phyloP scores from a whole-genome alignment of 2,329 filamentous ascomycete species.

The Pseudogymnoascus sp. region DNA sequence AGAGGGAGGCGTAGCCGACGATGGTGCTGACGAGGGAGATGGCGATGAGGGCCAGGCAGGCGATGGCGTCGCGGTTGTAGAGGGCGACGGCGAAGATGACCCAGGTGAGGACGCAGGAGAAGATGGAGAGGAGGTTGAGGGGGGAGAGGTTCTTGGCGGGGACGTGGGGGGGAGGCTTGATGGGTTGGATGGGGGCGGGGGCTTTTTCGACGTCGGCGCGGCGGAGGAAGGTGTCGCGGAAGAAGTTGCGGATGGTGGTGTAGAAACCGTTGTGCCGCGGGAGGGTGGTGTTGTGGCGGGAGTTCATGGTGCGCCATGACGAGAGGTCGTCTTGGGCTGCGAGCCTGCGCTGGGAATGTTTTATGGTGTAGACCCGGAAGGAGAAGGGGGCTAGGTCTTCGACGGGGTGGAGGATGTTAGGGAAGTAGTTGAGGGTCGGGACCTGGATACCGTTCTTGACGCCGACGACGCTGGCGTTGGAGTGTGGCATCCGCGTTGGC shows the following conservation, averaged over 20 bases:
- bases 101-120: slow-evolving; percentile 42
- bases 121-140: slow-evolving; percentile 43
- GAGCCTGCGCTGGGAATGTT: slow-evolving; percentile 28
- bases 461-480: slow-evolving; percentile 47
- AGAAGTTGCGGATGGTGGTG: neutral
- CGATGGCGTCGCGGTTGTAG: slow-evolving; percentile 40
- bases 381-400: slow-evolving; percentile 40
- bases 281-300: neutral
- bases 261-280: neutral
- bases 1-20: slow-evolving; percentile 49
- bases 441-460: slow-evolving; percentile 48
- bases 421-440: slow-evolving; percentile 52
- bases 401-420: slow-evolving; percentile 51
- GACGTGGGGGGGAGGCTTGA: slow-evolving; percentile 37
- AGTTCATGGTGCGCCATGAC: neutral
- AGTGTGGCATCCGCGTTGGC: slow-evolving; percentile 47
- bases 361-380: slow-evolving; percentile 43
- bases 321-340: neutral
- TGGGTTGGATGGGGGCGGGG: neutral
- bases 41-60: slow-evolving; percentile 41
- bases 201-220: neutral
- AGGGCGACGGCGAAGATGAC: slow-evolving; percentile 39
- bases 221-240: neutral
- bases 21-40: slow-evolving; percentile 46
- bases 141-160: slow-evolving; percentile 43